phyloP scores from a whole-genome alignment of 495 filamentous ascomycete genomes.

The Xylaria castorea region DNA sequence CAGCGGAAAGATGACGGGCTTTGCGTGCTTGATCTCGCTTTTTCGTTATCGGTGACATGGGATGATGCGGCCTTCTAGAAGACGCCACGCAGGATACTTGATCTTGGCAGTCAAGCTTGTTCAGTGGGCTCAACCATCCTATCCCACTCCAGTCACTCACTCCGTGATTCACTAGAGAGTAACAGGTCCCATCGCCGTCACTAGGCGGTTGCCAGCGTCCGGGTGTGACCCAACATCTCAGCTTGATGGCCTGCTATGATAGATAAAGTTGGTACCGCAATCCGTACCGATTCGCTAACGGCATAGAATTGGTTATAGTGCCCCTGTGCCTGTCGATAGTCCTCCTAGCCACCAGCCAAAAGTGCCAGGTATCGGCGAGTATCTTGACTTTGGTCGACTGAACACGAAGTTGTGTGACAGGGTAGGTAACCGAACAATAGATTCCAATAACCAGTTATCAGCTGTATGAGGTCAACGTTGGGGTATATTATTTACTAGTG shows the following conservation, averaged over 20 bases:
- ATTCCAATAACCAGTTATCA: not conserved
- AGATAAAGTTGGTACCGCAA: slow-evolving; percentile 25
- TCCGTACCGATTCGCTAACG: slow-evolving; percentile 23
- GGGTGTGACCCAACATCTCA: slow-evolving; percentile 26
- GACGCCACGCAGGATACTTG: slow-evolving; percentile 14
- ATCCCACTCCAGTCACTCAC: slow-evolving; percentile 7
- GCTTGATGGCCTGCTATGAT: slow-evolving; percentile 13
- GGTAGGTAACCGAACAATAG: slow-evolving; percentile 18
- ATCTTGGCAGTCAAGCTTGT: slow-evolving; percentile 24
- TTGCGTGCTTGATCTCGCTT: slow-evolving; percentile 24
- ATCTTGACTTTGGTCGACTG: not conserved
- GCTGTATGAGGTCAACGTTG: not conserved
- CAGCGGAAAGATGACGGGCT: slow-evolving; percentile 3
- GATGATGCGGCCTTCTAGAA: slow-evolving; percentile 26
- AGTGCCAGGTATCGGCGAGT: slow-evolving; percentile 9
- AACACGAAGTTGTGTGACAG: slow-evolving; percentile 23
- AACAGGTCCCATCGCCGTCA: slow-evolving; percentile 19
- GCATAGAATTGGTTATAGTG: slow-evolving; percentile 9
- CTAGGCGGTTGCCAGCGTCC: slow-evolving; percentile 26
- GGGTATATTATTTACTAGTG: not conserved
- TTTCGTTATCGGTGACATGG: slow-evolving; percentile 26
- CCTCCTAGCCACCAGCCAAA: slow-evolving; percentile 19
- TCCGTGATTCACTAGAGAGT: slow-evolving; percentile 17
- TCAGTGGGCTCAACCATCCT: slow-evolving; percentile 15
- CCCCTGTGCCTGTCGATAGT: slow-evolving; percentile 21